A percentile compares a stretch with the other conserved stretches of the same genome.
These are phyloP conservation scores for Brettanomyces bruxellensis DNA, from an alignment of 805 yeast species.

Conservation along the genomic window DNA sequence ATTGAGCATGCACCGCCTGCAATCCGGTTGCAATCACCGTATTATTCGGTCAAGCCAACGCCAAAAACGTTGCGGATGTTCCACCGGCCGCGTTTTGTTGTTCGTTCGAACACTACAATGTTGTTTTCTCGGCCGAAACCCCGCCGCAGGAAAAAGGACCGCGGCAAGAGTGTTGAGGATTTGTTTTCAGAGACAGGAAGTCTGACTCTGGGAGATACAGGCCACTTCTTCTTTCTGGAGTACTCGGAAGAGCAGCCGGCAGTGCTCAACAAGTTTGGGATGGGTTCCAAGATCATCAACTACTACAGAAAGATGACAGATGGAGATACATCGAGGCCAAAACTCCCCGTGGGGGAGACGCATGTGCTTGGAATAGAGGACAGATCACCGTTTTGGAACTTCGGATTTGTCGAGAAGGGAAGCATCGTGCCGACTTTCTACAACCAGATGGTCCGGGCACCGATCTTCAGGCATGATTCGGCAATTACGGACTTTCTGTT, in stretches of 20 bases:
- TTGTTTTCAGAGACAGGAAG: slow-evolving; percentile 64
- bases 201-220: slow-evolving; percentile 76
- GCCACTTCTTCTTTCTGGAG: slow-evolving; percentile 69
- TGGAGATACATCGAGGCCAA: slow-evolving; percentile 81
- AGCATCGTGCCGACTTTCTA: slow-evolving; percentile 88
- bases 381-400: slow-evolving; percentile 96
- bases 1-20: slow-evolving; percentile 94
- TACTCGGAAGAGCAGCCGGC: slow-evolving; percentile 86
- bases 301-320: slow-evolving; percentile 80
- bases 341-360: slow-evolving; percentile 85
- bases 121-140: slow-evolving; percentile 65
- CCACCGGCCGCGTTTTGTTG: slow-evolving; percentile 70
- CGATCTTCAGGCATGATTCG: slow-evolving; percentile 80
- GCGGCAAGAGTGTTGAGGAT: slow-evolving; percentile 72
- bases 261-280: slow-evolving; percentile 80
- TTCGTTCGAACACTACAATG: slow-evolving; percentile 70
- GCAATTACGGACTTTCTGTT: slow-evolving; percentile 73
- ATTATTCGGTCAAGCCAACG: slow-evolving; percentile 68
- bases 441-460: slow-evolving; percentile 87
- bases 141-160: slow-evolving; percentile 84
- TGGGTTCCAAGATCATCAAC: slow-evolving; percentile 90
- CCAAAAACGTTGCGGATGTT: slow-evolving; percentile 63
- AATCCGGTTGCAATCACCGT: slow-evolving; percentile 77
- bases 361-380: slow-evolving; percentile 95
- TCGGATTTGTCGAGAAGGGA: slow-evolving; percentile 93